Conservation (phyloP, 2,329 filamentous ascomycete species). For the Colletotrichum musicola region DNA sequence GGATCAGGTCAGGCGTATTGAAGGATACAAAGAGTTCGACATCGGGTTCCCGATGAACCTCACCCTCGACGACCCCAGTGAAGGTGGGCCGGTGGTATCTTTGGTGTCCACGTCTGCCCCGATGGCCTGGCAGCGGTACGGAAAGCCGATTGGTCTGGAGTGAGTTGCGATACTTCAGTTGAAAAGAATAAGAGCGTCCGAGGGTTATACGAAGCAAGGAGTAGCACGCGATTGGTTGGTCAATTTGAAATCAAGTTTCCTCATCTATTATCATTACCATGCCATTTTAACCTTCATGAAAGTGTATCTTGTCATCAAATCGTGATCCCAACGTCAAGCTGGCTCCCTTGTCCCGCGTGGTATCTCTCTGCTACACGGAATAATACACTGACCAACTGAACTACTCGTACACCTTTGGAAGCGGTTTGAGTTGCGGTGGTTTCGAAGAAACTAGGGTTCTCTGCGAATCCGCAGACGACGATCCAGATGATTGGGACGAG, state of each 20-base stretch:
- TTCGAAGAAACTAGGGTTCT: background rate
- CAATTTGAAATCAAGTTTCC: background rate
- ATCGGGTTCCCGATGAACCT: slow-evolving; percentile 66
- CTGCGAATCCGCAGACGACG: slow-evolving; percentile 26
- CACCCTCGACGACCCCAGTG: slow-evolving; percentile 47
- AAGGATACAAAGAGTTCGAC: slow-evolving; percentile 65
- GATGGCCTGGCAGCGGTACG: slow-evolving; percentile 29
- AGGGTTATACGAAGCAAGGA: background rate
- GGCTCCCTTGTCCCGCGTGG: background rate
- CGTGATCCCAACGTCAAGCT: slow-evolving; percentile 17
- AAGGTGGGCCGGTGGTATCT: slow-evolving; percentile 26
- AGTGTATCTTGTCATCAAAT: slow-evolving; percentile 11
- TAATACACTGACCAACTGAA: background rate
- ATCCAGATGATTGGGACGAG: slow-evolving; percentile 17
- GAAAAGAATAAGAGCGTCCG: background rate
- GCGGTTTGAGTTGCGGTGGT: background rate
- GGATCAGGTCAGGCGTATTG: slow-evolving; percentile 67
- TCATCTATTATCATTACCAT: slow-evolving; percentile 20
- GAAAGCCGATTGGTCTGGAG: slow-evolving; percentile 33
- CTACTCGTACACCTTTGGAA: background rate
- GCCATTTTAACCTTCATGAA: background rate
- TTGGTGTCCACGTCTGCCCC: slow-evolving; percentile 30
- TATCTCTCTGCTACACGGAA: background rate
- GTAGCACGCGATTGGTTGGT: background rate
- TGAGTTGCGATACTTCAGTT: background rate